A percentile compares a stretch with the other conserved stretches of the same genome.
Conservation (phyloP, 2,329 filamentous ascomycete genomes). For the Alternaria rosae region DNA sequence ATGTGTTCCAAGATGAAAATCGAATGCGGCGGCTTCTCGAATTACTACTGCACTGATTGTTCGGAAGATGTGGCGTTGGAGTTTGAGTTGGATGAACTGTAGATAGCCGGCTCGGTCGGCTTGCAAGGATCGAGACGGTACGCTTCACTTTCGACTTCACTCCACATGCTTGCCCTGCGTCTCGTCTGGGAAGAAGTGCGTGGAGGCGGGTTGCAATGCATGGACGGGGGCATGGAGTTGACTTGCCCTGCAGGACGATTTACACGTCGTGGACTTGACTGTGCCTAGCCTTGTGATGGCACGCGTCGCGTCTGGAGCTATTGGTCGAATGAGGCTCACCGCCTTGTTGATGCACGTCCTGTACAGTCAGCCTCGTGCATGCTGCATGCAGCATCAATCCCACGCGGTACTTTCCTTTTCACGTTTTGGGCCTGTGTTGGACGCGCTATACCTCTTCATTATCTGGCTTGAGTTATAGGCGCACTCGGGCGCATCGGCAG, state of each 20-base stretch:
- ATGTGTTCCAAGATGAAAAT: conserved; percentile 56
- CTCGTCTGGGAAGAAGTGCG: too few species aligned
- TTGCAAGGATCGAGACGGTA: too few species aligned
- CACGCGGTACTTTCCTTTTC: background rate
- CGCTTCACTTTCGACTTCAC: conserved; percentile 11
- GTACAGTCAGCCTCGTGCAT: background rate
- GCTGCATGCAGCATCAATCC: background rate
- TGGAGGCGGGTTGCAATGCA: conserved; percentile 1
- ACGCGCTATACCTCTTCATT: conserved; percentile 1
- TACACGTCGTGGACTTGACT: conserved; percentile 2
- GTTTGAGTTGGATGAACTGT: conserved; percentile 53
- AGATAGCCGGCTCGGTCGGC: background rate
- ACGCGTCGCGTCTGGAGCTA: conserved; percentile 9
- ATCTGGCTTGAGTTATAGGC: conserved; percentile 1
- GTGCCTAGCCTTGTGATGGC: background rate
- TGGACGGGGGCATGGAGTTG: conserved; percentile 12
- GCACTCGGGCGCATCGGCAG: background rate
- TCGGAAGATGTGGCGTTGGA: conserved; percentile 54
- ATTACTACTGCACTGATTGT: conserved; percentile 56
- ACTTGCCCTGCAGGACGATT: conserved; percentile 17
- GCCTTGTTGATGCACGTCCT: background rate
- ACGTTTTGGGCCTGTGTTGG: background rate
- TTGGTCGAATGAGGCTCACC: conserved; percentile 10
- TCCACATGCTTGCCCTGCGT: too few species aligned
- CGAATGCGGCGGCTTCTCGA: conserved; percentile 53